A percentile compares a stretch with the other conserved stretches of the same genome.
These are phyloP conservation scores for Parachlorella kessleri DNA, from an alignment of 139 green algal species.

Conservation along the genomic window DNA sequence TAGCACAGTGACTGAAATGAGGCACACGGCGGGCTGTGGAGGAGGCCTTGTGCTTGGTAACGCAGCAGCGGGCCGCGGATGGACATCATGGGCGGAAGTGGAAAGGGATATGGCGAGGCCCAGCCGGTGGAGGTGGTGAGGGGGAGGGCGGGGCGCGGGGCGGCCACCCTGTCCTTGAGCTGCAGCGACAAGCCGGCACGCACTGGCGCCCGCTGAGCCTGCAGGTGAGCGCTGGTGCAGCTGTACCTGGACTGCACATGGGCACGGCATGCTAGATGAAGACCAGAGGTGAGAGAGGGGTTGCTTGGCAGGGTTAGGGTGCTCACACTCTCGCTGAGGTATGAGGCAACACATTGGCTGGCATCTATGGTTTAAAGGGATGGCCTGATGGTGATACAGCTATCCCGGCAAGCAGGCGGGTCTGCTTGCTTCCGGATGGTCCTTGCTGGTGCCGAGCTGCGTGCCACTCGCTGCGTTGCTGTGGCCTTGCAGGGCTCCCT, in stretches of 20 bases:
- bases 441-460: background rate
- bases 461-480: background rate
- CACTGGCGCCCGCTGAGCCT: constrained; percentile 83
- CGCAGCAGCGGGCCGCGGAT: too few relatives aligned
- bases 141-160: constrained; percentile 89
- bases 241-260: too few relatives aligned
- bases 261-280: too few relatives aligned
- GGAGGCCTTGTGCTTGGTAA: background rate
- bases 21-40: constrained; percentile 11
- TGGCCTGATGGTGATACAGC: too few relatives aligned
- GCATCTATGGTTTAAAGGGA: too few relatives aligned
- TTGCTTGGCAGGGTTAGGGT: too few relatives aligned
- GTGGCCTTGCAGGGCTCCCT: constrained; percentile 47
- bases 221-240: too few relatives aligned
- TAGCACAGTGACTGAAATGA: too few relatives aligned
- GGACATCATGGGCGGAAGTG: constrained; percentile 34
- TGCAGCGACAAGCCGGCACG: constrained; percentile 96
- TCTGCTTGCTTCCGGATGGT: background rate
- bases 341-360: too few relatives aligned
- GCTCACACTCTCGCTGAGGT: too few relatives aligned
- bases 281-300: too few relatives aligned
- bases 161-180: constrained; percentile 87
- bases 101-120: constrained; percentile 52
- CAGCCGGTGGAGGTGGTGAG: constrained; percentile 66
- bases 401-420: too few relatives aligned